These are phyloP conservation scores for Clitocybe nebularis DNA, from an alignment of 1,284 basidiomycete species.

Conservation along the genomic window DNA sequence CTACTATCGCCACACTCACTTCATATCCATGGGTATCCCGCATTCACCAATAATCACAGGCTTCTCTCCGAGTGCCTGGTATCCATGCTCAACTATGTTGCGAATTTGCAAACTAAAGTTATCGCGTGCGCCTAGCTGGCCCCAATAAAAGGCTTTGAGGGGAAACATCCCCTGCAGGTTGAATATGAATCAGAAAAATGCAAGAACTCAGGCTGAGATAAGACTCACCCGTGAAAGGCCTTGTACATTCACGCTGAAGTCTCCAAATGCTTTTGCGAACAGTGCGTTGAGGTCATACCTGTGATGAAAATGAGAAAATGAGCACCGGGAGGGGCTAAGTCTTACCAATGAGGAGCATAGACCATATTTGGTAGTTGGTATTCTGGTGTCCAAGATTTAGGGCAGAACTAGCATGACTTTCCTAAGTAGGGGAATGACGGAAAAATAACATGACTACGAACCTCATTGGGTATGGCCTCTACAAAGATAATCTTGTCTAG, in stretches of 20 bases:
- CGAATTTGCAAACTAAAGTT: constrained; percentile 82
- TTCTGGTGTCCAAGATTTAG: constrained; percentile 66
- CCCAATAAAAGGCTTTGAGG: constrained; percentile 81
- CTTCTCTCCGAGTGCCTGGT: constrained; percentile 67
- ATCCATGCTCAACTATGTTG: constrained; percentile 70
- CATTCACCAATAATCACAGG: constrained; percentile 89
- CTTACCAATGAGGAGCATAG: constrained; percentile 86
- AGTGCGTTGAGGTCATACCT: constrained; percentile 90
- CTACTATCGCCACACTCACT: constrained; percentile 46
- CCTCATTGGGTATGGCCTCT: constrained; percentile 91
- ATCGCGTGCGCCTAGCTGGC: constrained; percentile 70
- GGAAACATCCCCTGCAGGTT: constrained; percentile 77
- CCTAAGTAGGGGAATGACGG: neutral
- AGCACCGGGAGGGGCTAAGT: neutral
- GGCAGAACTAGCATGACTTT: constrained; percentile 86
- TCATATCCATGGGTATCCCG: constrained; percentile 93
- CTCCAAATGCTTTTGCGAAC: constrained; percentile 77
- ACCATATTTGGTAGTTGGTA: constrained; percentile 72
- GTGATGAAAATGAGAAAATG: neutral
- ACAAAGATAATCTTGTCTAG: constrained; percentile 71
- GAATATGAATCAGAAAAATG: neutral
- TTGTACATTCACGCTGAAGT: constrained; percentile 88
- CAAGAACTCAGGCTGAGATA: neutral
- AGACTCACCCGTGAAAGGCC: constrained; percentile 71
- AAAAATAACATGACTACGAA: constrained; percentile 26